These are phyloP conservation scores for Aphanomyces invadans DNA, from an alignment of 352 stramenopile species.

Conservation along the genomic window DNA sequence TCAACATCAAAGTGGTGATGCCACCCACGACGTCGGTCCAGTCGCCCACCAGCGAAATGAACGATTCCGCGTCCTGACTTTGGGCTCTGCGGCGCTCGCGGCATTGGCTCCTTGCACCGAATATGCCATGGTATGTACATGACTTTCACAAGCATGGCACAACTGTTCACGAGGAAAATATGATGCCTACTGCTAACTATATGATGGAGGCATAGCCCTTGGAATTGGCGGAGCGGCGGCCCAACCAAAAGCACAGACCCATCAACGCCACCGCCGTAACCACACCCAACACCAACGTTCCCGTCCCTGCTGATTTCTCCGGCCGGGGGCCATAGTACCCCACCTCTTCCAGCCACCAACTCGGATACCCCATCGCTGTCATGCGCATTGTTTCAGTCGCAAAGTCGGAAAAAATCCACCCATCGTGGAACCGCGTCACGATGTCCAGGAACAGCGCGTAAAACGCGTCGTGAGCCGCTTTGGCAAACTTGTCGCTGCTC, in stretches of 20 bases:
- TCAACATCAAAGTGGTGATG: too few relatives aligned
- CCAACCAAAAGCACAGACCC: constrained; percentile 5
- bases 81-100: too few relatives aligned
- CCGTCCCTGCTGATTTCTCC: not conserved
- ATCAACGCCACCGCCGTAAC: constrained; percentile 4
- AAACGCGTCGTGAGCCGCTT: not conserved
- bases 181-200: too few relatives aligned
- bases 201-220: constrained; percentile 11
- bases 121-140: too few relatives aligned
- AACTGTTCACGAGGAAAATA: too few relatives aligned
- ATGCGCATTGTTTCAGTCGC: constrained; percentile 8
- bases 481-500: not conserved
- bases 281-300: not conserved
- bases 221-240: not conserved
- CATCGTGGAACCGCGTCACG: constrained; percentile 24
- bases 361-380: constrained; percentile 18
- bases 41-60: too few relatives aligned
- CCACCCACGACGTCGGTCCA: too few relatives aligned
- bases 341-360: constrained; percentile 22
- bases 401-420: constrained; percentile 21
- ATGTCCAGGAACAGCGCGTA: constrained; percentile 6
- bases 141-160: too few relatives aligned
- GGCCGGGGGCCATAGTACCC: constrained; percentile 6
- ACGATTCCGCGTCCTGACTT: too few relatives aligned
- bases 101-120: too few relatives aligned